Percentiles rank a stretch among this genome's conserved stretches.
Evolutionary conservation across 352 stramenopile genomes (phyloP).

Genomic region (Thalassiosira hispida): DNA sequence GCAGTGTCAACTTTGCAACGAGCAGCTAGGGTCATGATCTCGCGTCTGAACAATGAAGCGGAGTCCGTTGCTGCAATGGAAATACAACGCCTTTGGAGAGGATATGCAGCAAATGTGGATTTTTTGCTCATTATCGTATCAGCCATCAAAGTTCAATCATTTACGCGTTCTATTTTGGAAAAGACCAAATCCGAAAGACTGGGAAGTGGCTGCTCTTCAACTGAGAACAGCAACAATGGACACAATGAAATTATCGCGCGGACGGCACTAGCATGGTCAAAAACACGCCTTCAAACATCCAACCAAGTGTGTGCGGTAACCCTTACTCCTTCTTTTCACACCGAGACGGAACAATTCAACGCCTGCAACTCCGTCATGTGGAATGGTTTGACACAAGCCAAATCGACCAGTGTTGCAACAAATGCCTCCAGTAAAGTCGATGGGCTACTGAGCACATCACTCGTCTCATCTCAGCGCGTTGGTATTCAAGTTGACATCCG

Average conservation of each 20-base stretch:
- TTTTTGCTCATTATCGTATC: constrained; percentile 49
- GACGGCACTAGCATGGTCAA: constrained; percentile 1
- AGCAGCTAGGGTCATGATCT: constrained; percentile 45
- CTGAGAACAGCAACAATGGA: background rate
- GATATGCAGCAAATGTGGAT: constrained; percentile 47
- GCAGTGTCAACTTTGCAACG: constrained; percentile 23
- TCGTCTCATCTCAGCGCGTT: background rate
- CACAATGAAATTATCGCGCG: no score
- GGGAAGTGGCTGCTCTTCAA: background rate
- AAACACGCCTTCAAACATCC: no score
- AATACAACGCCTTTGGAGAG: constrained; percentile 76
- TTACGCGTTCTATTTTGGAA: constrained; percentile 21
- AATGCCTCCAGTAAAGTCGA: background rate
- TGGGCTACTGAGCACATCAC: background rate
- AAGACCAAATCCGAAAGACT: constrained; percentile 9
- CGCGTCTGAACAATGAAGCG: constrained; percentile 32
- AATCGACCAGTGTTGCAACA: background rate
- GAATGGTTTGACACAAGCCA: no score
- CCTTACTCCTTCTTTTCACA: background rate
- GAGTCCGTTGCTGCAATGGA: constrained; percentile 52
- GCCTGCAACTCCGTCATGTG: no score
- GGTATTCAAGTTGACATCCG: background rate
- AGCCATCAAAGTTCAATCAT: constrained; percentile 68
- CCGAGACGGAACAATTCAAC: no score
- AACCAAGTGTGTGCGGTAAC: no score